These are phyloP conservation scores for Auriscalpium orientale DNA, from an alignment of 768 basidiomycete species.

Conservation along the genomic window DNA sequence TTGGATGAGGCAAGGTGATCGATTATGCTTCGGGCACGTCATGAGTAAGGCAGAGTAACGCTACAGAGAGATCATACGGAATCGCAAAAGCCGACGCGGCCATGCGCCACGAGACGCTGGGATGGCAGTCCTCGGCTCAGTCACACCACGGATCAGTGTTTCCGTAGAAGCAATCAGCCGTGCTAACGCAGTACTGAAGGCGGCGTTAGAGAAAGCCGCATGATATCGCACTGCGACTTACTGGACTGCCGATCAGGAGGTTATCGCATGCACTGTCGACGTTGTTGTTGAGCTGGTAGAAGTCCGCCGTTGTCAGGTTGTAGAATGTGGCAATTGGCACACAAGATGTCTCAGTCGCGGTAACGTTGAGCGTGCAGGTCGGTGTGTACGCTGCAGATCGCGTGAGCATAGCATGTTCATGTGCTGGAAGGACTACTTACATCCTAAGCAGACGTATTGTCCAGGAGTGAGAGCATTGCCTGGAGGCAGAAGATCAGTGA, in stretches of 20 bases:
- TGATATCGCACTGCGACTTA: neutral
- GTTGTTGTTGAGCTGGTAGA: conserved; percentile 4
- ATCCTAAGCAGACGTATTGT: neutral
- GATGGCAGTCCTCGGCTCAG: no score
- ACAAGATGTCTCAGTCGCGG: conserved; percentile 2
- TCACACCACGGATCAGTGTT: neutral
- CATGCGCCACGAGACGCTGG: no score
- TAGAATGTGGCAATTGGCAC: neutral
- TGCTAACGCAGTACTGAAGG: neutral
- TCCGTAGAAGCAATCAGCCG: neutral
- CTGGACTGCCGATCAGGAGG: neutral
- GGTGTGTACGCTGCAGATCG: neutral
- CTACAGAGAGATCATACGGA: no score
- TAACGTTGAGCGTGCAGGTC: conserved; percentile 5
- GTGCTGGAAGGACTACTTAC: neutral
- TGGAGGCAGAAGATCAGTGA: neutral
- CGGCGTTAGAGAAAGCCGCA: neutral
- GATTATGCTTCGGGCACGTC: no score
- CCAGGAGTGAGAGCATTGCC: neutral
- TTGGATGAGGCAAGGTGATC: no score
- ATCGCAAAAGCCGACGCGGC: no score
- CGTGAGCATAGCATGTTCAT: neutral
- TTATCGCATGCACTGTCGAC: conserved; percentile 1
- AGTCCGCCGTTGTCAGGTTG: neutral
- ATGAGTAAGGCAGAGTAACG: no score